Evolutionary conservation across 805 yeast genomes (phyloP).

Genomic region (Kregervanrija fluxuum): DNA sequence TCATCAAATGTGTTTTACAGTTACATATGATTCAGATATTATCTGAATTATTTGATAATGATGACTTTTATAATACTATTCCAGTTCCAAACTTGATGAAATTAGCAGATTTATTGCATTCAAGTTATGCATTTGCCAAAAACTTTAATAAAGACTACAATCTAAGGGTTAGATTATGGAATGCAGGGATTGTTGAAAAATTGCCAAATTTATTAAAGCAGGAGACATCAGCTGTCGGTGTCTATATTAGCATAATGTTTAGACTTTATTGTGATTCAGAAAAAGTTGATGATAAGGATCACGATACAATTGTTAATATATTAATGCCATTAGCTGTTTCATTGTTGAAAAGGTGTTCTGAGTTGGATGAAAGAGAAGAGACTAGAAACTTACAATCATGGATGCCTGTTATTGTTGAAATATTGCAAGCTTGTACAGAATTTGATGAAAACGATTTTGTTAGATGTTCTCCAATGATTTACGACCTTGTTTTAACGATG

Average conservation of each 20-base stretch:
- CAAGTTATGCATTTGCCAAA: constrained; percentile 76
- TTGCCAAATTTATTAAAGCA: constrained; percentile 88
- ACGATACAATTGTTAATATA: constrained; percentile 43
- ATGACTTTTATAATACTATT: constrained; percentile 57
- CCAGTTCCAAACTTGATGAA: constrained; percentile 60
- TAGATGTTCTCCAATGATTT: constrained; percentile 51
- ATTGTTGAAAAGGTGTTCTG: constrained; percentile 62
- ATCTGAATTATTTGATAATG: constrained; percentile 69
- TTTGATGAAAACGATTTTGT: constrained; percentile 68
- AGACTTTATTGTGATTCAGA: constrained; percentile 64
- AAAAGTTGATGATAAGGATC: constrained; percentile 40
- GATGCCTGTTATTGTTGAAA: constrained; percentile 89
- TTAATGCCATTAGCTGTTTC: constrained; percentile 64
- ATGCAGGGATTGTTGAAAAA: constrained; percentile 86
- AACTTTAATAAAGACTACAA: constrained; percentile 85
- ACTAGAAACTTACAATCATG: constrained; percentile 75
- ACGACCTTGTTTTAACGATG: constrained; percentile 49
- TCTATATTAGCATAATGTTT: constrained; percentile 73
- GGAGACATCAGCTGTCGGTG: constrained; percentile 86
- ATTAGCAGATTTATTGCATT: constrained; percentile 52
- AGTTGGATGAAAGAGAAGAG: constrained; percentile 71
- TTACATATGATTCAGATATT: constrained; percentile 80
- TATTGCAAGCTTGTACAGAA: constrained; percentile 73
- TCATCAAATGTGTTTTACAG: constrained; percentile 88
- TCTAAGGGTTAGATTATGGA: constrained; percentile 80